Conservation (phyloP, 495 filamentous ascomycete genomes). For the Corynascus novoguineensis region DNA sequence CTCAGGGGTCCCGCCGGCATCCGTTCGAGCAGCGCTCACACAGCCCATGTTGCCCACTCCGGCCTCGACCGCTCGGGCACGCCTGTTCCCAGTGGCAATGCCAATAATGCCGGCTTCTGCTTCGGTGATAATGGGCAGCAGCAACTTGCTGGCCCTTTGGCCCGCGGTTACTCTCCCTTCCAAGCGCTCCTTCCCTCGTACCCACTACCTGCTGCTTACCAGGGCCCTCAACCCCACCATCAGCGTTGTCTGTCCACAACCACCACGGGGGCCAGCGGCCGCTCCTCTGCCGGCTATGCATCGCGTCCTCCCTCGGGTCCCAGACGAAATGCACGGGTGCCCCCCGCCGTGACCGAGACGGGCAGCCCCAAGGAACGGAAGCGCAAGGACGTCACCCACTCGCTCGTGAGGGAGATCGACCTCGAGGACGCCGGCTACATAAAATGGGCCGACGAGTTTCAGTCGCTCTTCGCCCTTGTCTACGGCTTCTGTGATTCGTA, state of each 20-base stretch:
- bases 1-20: neutral
- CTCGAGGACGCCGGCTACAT: neutral
- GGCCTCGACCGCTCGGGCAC: neutral
- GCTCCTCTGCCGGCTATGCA: neutral
- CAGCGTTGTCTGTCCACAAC: neutral
- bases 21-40: neutral
- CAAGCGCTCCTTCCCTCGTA: neutral
- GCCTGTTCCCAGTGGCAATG: neutral
- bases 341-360: neutral
- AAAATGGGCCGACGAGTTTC: constrained; percentile 15
- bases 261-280: neutral
- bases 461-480: constrained; percentile 19
- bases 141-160: neutral
- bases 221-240: neutral
- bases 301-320: neutral
- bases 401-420: neutral
- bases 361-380: constrained; percentile 13
- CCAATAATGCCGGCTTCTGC: neutral
- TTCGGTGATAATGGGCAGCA: neutral
- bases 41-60: neutral
- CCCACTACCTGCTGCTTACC: neutral
- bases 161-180: neutral
- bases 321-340: neutral
- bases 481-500: constrained; percentile 25
- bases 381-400: neutral